A percentile compares a stretch with the other conserved stretches of the same genome.
Conservation (phyloP, 2,329 filamentous ascomycete species). For the Fusarium tricinctum region DNA sequence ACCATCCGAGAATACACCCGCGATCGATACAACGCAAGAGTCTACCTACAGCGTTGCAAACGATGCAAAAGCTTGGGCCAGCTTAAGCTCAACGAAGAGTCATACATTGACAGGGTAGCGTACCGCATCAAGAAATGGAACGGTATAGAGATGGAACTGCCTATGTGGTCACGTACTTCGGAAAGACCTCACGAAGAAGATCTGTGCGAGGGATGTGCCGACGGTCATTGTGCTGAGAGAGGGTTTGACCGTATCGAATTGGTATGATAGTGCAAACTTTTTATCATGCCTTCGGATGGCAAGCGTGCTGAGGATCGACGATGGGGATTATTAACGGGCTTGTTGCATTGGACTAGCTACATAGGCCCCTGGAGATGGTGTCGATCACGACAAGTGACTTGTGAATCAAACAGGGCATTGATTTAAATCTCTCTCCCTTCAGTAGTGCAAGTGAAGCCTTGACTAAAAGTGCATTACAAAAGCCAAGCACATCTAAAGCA, state of each 20-base stretch:
- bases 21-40: conserved; percentile 54
- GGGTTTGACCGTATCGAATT: too few species aligned
- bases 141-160: conserved; percentile 43
- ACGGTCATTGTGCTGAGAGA: conserved; percentile 49
- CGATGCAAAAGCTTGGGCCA: conserved; percentile 49
- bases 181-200: conserved; percentile 41
- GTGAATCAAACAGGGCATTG: too few species aligned
- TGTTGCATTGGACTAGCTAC: too few species aligned
- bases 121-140: conserved; percentile 57
- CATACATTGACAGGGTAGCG: conserved; percentile 54
- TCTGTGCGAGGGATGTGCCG: conserved; percentile 57
- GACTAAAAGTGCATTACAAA: too few species aligned
- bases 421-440: too few species aligned
- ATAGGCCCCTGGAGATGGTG: too few species aligned
- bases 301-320: too few species aligned
- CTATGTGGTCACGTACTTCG: neutral
- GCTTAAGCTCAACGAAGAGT: conserved; percentile 47
- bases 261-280: neutral
- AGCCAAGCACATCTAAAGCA: too few species aligned
- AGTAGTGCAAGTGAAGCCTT: too few species aligned
- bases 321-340: too few species aligned
- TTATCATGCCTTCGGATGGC: too few species aligned
- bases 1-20: conserved; percentile 52
- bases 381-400: too few species aligned
- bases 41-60: conserved; percentile 57